These are phyloP conservation scores for Pueraria montana DNA, from an alignment of 306 rosid genomes.

Conservation along the genomic window DNA sequence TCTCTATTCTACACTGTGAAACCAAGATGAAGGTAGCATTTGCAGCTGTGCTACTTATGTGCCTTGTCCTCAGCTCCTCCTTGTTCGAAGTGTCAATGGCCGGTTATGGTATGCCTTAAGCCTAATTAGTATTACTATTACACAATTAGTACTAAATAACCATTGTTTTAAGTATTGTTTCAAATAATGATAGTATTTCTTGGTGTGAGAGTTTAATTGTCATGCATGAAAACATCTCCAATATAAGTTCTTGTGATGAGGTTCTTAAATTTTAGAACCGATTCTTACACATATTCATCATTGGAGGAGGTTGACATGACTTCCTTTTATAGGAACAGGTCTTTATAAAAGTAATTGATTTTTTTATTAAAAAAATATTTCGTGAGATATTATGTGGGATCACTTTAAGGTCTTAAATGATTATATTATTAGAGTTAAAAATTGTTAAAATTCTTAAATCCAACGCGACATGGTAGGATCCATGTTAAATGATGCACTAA, in stretches of 20 bases:
- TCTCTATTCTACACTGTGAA: background rate
- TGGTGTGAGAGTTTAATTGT: background rate
- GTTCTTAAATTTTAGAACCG: background rate
- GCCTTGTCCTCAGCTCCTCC: slow-evolving; percentile 68
- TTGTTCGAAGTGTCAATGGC: slow-evolving; percentile 61
- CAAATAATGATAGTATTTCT: background rate
- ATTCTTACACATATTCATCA: background rate
- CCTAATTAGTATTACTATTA: background rate
- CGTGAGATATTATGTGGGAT: background rate
- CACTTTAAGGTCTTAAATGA: background rate
- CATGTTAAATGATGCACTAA: too few relatives aligned
- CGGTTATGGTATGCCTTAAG: slow-evolving; percentile 53
- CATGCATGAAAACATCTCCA: background rate
- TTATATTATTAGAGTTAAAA: background rate
- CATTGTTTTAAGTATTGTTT: background rate
- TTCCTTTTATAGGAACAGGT: background rate
- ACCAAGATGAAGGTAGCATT: slow-evolving; percentile 65
- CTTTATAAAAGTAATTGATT: background rate
- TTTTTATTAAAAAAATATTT: background rate
- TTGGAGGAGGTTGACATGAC: background rate
- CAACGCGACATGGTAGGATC: too few relatives aligned
- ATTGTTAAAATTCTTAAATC: background rate
- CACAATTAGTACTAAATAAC: background rate
- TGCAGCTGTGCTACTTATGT: slow-evolving; percentile 59
- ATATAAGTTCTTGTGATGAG: background rate